A percentile compares a stretch with the other conserved stretches of the same genome.
Evolutionary conservation across 257 asterid genomes (phyloP).

Genomic region (Solanum lignicaule): DNA sequence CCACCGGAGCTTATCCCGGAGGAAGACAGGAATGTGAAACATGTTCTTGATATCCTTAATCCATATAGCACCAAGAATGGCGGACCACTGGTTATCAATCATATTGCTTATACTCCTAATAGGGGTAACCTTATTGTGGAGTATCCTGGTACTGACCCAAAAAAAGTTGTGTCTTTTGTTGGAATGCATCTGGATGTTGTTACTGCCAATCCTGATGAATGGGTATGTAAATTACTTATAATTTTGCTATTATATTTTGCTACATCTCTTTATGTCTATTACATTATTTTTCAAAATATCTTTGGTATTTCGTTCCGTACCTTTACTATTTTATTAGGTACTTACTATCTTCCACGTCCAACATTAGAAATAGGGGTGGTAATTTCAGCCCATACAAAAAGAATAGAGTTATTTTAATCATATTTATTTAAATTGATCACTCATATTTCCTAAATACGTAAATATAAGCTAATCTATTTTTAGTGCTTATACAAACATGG

Average conservation of each 20-base stretch:
- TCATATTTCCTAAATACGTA: no score
- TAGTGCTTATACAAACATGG: no score
- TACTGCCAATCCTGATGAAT: slow-evolving; percentile 74
- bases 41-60: slow-evolving; percentile 59
- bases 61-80: slow-evolving; percentile 68
- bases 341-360: no score
- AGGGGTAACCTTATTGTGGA: slow-evolving; percentile 92
- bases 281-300: neutral
- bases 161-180: slow-evolving; percentile 67
- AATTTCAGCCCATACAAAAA: no score
- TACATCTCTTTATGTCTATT: neutral
- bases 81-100: slow-evolving; percentile 74
- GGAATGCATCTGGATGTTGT: slow-evolving; percentile 99
- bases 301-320: no score
- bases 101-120: slow-evolving; percentile 66
- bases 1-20: slow-evolving; percentile 94
- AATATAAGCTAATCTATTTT: no score
- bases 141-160: slow-evolving; percentile 80
- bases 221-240: slow-evolving; percentile 33
- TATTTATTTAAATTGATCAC: no score
- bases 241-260: neutral
- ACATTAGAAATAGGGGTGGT: fast-evolving
- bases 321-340: no score
- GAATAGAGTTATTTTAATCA: no score
- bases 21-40: slow-evolving; percentile 80